These are phyloP conservation scores for Annulohypoxylon nitens DNA, from an alignment of 495 filamentous ascomycete species.

Conservation along the genomic window DNA sequence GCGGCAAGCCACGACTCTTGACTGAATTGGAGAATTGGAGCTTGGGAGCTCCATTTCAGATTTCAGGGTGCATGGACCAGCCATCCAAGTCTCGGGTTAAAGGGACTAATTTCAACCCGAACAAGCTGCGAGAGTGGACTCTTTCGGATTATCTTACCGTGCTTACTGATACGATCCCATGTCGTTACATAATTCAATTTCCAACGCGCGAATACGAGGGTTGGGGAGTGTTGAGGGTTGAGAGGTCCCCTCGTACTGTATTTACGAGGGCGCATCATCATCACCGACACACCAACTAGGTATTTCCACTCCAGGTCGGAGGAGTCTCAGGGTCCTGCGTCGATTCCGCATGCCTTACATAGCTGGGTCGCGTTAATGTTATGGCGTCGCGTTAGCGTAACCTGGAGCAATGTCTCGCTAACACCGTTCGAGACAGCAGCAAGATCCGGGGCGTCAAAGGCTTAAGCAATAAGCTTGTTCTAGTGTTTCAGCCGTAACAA, in stretches of 20 bases:
- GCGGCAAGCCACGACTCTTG: slow-evolving; percentile 29
- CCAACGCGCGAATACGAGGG: slow-evolving; percentile 30
- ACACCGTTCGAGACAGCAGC: slow-evolving; percentile 17
- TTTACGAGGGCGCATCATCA: slow-evolving; percentile 17
- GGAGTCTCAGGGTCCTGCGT: slow-evolving; percentile 35
- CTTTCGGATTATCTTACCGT: slow-evolving; percentile 32
- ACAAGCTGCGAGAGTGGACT: not conserved
- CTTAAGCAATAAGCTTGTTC: slow-evolving; percentile 7
- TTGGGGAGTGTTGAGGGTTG: not conserved
- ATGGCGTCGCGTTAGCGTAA: slow-evolving; percentile 33
- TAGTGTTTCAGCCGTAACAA: slow-evolving; percentile 36
- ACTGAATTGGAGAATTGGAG: slow-evolving; percentile 3
- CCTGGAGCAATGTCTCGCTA: slow-evolving; percentile 16
- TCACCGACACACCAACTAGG: slow-evolving; percentile 4
- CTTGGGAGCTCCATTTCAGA: too few species aligned
- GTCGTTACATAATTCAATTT: slow-evolving; percentile 35
- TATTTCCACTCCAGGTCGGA: not conserved
- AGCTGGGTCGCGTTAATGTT: slow-evolving; percentile 19
- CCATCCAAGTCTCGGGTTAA: slow-evolving; percentile 15
- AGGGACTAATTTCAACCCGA: slow-evolving; percentile 21
- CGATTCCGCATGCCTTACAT: slow-evolving; percentile 31
- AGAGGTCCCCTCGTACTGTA: slow-evolving; percentile 10
- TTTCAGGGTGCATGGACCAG: slow-evolving; percentile 14
- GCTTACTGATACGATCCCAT: slow-evolving; percentile 28
- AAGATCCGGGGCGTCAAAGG: slow-evolving; percentile 10